Evolutionary conservation across 805 yeast species (phyloP), one percentile per base, ranked within the genome.

Genomic region (Metschnikowia kunwiensis): DNA sequence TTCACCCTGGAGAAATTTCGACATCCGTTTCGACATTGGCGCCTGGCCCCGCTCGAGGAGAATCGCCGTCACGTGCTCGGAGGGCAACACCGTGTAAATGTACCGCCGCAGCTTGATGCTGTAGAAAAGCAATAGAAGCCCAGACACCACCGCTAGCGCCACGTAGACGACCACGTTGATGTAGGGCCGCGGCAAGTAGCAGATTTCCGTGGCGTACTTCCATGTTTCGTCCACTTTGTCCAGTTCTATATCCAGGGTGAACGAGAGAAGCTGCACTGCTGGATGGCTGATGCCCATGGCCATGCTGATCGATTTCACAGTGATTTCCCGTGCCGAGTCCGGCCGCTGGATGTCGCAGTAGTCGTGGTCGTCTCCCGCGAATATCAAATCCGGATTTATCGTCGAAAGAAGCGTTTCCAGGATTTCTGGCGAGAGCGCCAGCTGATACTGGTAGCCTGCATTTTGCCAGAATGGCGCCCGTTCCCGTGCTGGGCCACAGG

Each of bases 141-240:
- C 68, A 14, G 63, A 56, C 2, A 53, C 25, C 19, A 55, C 58
- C 2, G 75, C 70, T 34, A 63, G 47, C 4, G 53, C 30, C 2
- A 67, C 57, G 47, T 74, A 74, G 35, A 55, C 42, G 8, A 52
- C 43, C 1, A 72, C 57, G 38, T 70, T 71, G 22, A 57, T 38
- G 46, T 72, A 73, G 5, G 79, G 78, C 5, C 58, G 58, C 4
- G 72, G 75, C 22, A 71, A 50, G 50, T 67, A 68, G 49, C 79
- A 74, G 17, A 72, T 52, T 14, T 59, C 49, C 13, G 74, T 69
- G n/a, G 52, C 47, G 48, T 63, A 70, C 11, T 34, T 15, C 6
- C 37, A 23, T 10, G 27, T 37, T 3, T 36, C 25, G 10, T 38
- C 42, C 10, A 18, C 34, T n/a, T n/a, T n/a, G n/a, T n/a, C n/a